Evolutionary conservation across 768 basidiomycete species (phyloP), one percentile per base, ranked within the genome.

Genomic region (Lentinula lateritia): DNA sequence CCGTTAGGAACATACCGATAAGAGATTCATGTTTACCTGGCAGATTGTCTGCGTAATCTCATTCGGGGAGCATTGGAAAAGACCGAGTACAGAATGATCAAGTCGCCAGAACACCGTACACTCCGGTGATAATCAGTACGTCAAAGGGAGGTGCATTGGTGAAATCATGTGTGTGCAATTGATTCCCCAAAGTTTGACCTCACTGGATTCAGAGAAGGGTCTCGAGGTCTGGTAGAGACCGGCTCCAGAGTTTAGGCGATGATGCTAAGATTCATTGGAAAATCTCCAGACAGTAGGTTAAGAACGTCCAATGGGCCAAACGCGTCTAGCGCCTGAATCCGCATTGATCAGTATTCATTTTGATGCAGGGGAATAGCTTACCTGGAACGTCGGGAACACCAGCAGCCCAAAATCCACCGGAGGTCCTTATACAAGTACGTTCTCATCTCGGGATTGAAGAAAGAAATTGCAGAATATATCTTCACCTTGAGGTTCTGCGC

Each of bases 121-220:
- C 72, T 23, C 72, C 72, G 0, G 73, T 72, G 43, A 76, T 65
- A 62, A 76, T 50, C 50, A 78, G 69, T 28, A 78, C 73, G 46
- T 78, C 76, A 18, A 77, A 67, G 6, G 71, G 64, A 10, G 77
- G 75, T 0, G 72, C 71, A 7, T 66, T 68, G 48, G 61, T 66
- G 62, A 76, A 77, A 10, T 76, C 75, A 62, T 78, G 76, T 1
- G 77, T 79, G 6, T 76, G 79, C 2, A 73, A 78, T 66, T n/a
- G 71, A 67, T 61, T 76, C 71, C 18, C 69, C 64, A 61, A 75
- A 74, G 58, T 70, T 63, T 5, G 73, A 69, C 12, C 61, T 28
- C n/a, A 61, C 35, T 16, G 60, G 52, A 41, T 61, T 61, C 35
- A 43, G 20, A 41, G 56, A 45, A 15, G 63, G 61, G 20, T 50